A percentile compares a stretch with the other conserved stretches of the same genome.
Evolutionary conservation across 2,329 filamentous ascomycete species (phyloP).

Genomic region (Pyrenochaeta sp.): DNA sequence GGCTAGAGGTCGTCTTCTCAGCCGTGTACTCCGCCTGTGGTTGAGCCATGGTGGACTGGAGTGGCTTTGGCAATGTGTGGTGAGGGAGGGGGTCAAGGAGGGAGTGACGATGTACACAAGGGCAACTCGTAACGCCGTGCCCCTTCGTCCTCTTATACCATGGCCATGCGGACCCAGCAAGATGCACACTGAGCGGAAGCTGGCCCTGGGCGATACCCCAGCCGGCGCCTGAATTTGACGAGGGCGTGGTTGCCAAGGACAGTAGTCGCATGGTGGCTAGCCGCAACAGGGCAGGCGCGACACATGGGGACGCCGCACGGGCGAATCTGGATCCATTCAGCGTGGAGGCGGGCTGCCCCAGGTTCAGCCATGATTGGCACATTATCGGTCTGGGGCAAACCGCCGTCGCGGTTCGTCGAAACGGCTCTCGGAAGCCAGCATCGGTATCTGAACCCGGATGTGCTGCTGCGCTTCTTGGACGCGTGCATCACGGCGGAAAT

Average conservation of each 20-base stretch:
- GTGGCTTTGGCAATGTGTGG: not conserved
- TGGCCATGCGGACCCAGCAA: not conserved
- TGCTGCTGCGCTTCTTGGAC: not conserved
- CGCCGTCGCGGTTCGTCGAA: conserved; percentile 10
- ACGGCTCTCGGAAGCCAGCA: conserved; percentile 11
- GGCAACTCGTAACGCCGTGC: conserved; percentile 15
- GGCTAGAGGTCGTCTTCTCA: conserved; percentile 28
- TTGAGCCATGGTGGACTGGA: conserved; percentile 14
- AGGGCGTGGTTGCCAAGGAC: conserved; percentile 10
- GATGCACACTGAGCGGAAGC: conserved; percentile 2
- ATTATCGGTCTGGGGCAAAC: conserved; percentile 2
- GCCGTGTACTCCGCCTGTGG: conserved; percentile 7
- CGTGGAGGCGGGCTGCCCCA: conserved; percentile 12
- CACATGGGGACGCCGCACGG: conserved; percentile 1
- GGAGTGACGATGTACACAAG: not conserved
- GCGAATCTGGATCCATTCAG: conserved; percentile 9
- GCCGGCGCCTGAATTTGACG: conserved; percentile 4
- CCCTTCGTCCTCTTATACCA: conserved; percentile 11
- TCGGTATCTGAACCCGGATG: conserved; percentile 14
- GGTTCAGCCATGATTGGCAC: conserved; percentile 10
- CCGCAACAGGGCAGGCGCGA: conserved; percentile 3
- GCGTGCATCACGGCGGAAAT: not conserved
- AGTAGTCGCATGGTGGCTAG: conserved; percentile 5
- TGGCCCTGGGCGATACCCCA: conserved; percentile 8
- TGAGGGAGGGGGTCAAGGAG: not conserved